phyloP scores from a whole-genome alignment of 805 yeast species.

The Ogataea ramenticola region DNA sequence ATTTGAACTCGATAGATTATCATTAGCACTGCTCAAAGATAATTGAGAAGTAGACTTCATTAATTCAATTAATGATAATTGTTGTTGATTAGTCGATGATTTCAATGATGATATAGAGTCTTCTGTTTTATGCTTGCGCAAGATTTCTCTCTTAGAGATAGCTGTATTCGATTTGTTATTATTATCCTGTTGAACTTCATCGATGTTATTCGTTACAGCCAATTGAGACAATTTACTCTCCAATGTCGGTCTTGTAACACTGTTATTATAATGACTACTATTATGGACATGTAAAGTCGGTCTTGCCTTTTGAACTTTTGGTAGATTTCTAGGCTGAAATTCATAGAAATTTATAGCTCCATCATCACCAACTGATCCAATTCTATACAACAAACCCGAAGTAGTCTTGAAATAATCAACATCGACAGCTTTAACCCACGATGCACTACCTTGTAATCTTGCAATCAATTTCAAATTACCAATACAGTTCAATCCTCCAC shows the following conservation, averaged over 20 bases:
- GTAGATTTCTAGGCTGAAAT: constrained; percentile 38
- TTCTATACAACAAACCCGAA: constrained; percentile 31
- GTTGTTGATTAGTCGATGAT: constrained; percentile 18
- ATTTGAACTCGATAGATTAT: constrained; percentile 2
- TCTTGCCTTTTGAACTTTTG: constrained; percentile 22
- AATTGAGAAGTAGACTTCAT: constrained; percentile 17
- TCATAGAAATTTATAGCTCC: constrained; percentile 47
- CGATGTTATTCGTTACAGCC: neutral
- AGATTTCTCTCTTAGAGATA: constrained; percentile 6
- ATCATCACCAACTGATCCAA: constrained; percentile 52
- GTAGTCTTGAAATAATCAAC: constrained; percentile 33
- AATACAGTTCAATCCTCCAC: neutral
- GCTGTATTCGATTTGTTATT: constrained; percentile 1
- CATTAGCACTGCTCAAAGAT: constrained; percentile 1
- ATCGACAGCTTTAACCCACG: constrained; percentile 42
- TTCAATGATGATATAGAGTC: constrained; percentile 24
- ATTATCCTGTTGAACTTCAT: too few relatives aligned
- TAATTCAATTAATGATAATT: constrained; percentile 18
- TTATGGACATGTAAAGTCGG: too few relatives aligned
- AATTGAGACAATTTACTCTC: neutral
- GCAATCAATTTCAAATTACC: constrained; percentile 19
- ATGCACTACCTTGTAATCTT: constrained; percentile 38
- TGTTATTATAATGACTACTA: too few relatives aligned
- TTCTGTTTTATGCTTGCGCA: constrained; percentile 9
- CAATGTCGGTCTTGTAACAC: neutral